These are phyloP conservation scores for Hyphopichia pseudoburtonii DNA, from an alignment of 1,139 yeast species.

Conservation along the genomic window DNA sequence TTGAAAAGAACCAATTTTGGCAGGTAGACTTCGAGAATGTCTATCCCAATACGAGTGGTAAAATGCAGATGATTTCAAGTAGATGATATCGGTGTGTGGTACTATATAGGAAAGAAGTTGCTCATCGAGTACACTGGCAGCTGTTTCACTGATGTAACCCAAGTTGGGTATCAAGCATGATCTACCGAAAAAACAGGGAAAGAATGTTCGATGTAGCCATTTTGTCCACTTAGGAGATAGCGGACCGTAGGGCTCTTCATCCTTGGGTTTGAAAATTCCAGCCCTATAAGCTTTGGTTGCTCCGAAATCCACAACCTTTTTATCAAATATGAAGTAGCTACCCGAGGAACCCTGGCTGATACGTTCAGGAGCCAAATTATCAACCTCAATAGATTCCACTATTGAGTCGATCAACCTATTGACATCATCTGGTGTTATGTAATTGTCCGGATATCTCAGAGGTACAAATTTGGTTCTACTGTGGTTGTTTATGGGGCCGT, in stretches of 20 bases:
- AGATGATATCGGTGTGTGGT: conserved; percentile 64
- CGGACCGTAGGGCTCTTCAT: conserved; percentile 82
- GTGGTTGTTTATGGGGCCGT: neutral
- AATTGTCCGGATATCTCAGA: conserved; percentile 20
- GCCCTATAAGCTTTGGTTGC: conserved; percentile 19
- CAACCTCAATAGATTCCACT: conserved; percentile 23
- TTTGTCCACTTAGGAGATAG: conserved; percentile 79
- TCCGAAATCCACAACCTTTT: conserved; percentile 15
- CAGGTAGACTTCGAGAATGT: conserved; percentile 26
- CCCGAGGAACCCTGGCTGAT: conserved; percentile 73
- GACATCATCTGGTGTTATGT: conserved; percentile 21
- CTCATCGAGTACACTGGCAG: conserved; percentile 65
- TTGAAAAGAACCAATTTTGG: conserved; percentile 69
- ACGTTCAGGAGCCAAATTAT: conserved; percentile 42
- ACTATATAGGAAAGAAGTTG: conserved; percentile 60
- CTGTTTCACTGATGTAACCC: conserved; percentile 73
- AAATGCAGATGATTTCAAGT: conserved; percentile 53
- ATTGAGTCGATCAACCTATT: conserved; percentile 18
- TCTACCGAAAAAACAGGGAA: conserved; percentile 77
- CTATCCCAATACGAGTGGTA: conserved; percentile 56
- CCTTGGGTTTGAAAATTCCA: conserved; percentile 77
- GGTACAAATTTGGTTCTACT: conserved; percentile 2
- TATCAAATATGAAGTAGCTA: conserved; percentile 55
- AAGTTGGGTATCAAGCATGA: conserved; percentile 71
- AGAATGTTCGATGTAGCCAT: conserved; percentile 73